Base-by-base conservation (phyloP, 164 flowering plant species). In the Tetracentron sinense region DNA sequence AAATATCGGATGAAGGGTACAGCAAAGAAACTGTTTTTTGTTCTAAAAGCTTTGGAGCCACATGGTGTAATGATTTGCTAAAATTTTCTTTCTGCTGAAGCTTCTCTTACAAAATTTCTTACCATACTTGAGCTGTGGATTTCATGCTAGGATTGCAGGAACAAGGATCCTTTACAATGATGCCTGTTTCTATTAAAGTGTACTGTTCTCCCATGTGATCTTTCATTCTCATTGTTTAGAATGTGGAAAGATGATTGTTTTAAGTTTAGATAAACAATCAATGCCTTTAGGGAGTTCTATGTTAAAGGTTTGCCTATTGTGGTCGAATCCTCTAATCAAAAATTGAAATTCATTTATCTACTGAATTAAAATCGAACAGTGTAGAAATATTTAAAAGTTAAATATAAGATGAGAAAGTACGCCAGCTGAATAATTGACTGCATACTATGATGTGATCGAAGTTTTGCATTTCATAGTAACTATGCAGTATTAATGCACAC, bases 381-480 rank as follows among this genome's bases (percentile, higher is more conserved):
- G 44, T 16, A 2, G 14, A 38, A 38, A 38, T 8, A 16, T 8
- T 12, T 8, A 4, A 38, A 8, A 8, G 14, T 38, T 38, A 10
- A 8, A 8, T 4, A 38, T 38, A 38, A 10, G 14, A 38, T 38
- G 5, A 38, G 44, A n/a, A n/a, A n/a, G 5, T 38, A 38, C 38
- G 4, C 4, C 38, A 33, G 38, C 38, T 33, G 6, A 15, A 49
- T 29, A 20, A 17, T 29, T 21, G 21, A 61, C 30, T 14, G 27
- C 44, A 20, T 48, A 30, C 14, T 59, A n/a, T 60, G 42, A 29
- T 57, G 61, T 38, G 48, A 38, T 57, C 44, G 38, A 35, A 38
- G 19, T 22, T n/a, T 54, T 54, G 21, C 7, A 28, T 20, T 28
- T 38, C 20, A 23, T 2, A 33, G 46, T 33, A 21, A 25, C 3